Percentiles rank a stretch among this genome's conserved stretches.
phyloP scores from a whole-genome alignment of 2,329 filamentous ascomycete genomes.

The Aaosphaeria arxii region DNA sequence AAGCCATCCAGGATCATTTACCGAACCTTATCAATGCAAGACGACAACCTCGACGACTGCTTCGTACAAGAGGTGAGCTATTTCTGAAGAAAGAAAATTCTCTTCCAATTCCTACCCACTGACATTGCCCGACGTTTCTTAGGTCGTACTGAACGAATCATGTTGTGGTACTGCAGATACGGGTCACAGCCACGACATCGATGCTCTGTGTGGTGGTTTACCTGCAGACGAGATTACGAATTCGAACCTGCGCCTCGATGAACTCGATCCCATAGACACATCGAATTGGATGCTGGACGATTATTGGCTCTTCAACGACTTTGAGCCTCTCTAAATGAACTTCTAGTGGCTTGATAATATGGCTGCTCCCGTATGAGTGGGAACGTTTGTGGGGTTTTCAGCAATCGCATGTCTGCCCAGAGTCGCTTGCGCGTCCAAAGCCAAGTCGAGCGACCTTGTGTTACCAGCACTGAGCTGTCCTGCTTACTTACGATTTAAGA shows the following conservation, averaged over 20 bases:
- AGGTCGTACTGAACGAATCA: background rate
- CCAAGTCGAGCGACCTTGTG: too few species aligned
- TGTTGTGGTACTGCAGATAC: background rate
- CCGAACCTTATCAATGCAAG: conserved; percentile 15
- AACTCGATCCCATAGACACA: conserved; percentile 6
- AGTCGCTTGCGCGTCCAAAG: too few species aligned
- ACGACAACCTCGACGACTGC: conserved; percentile 9
- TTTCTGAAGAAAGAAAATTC: background rate
- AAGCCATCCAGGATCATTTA: conserved; percentile 15
- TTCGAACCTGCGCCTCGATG: conserved; percentile 8
- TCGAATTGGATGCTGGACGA: conserved; percentile 18
- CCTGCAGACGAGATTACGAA: conserved; percentile 1
- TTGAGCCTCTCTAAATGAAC: background rate
- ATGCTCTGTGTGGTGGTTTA: background rate
- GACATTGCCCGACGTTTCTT: too few species aligned
- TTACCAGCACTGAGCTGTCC: too few species aligned
- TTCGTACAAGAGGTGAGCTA: conserved; percentile 10
- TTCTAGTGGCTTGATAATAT: too few species aligned
- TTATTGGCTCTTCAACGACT: conserved; percentile 16
- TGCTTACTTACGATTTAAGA: too few species aligned
- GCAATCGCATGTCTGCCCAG: too few species aligned
- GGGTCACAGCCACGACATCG: background rate
- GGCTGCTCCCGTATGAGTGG: too few species aligned
- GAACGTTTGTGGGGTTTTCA: too few species aligned
- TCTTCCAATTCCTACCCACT: too few species aligned